Percentiles rank a stretch among this genome's conserved stretches.
phyloP scores from a whole-genome alignment of 306 rosid species.

The Fragaria nilgerrensis region DNA sequence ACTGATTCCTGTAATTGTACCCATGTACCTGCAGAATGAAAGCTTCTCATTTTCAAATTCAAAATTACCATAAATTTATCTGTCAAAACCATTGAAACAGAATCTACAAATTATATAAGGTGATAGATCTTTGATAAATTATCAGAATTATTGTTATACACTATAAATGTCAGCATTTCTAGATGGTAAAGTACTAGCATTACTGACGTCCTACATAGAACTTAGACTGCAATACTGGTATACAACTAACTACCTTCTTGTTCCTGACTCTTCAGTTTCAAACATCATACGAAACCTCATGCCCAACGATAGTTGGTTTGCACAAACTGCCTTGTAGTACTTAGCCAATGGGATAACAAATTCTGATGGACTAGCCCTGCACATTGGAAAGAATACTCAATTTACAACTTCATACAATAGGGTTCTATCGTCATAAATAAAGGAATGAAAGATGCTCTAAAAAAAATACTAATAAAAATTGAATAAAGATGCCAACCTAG shows the following conservation, averaged over 20 bases:
- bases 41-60: conserved; percentile 3
- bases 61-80: conserved; percentile 8
- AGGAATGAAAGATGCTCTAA: background rate
- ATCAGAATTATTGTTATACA: background rate
- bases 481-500: conserved; percentile 49
- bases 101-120: background rate
- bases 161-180: background rate
- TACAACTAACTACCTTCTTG: conserved; percentile 68
- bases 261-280: conserved; percentile 97
- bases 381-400: conserved; percentile 15
- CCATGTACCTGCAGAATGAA: conserved; percentile 79
- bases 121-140: background rate
- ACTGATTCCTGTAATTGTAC: conserved; percentile 86
- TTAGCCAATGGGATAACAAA: conserved; percentile 97
- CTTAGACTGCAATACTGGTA: conserved; percentile 28
- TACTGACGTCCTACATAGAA: background rate
- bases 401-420: conserved; percentile 1
- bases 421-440: background rate
- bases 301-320: conserved; percentile 85
- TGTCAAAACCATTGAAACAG: background rate
- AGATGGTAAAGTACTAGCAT: background rate
- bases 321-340: conserved; percentile 93
- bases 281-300: conserved; percentile 99
- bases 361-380: conserved; percentile 98
- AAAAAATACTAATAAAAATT: background rate